Conservation (phyloP, 495 filamentous ascomycete species). For the Hypoxylon trugodes region DNA sequence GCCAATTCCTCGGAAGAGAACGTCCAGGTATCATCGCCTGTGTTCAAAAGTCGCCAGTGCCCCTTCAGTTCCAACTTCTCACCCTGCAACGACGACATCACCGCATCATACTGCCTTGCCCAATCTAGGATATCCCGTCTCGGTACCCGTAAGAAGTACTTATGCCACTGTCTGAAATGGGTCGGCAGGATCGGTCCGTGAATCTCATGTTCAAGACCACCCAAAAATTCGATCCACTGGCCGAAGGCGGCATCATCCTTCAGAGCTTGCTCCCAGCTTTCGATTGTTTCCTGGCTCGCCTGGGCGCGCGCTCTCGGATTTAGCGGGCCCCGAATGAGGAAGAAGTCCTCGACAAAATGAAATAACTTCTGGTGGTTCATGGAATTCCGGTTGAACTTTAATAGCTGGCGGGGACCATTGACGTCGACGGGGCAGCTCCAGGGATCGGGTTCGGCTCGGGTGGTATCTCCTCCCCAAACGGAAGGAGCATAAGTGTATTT, state of each 20-base stretch:
- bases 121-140: background rate
- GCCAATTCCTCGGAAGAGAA: too few relatives aligned
- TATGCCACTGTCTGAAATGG: conserved; percentile 13
- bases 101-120: background rate
- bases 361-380: background rate
- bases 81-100: too few relatives aligned
- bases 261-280: background rate
- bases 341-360: conserved; percentile 3
- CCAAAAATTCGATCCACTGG: conserved; percentile 1
- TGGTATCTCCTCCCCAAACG: too few relatives aligned
- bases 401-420: background rate
- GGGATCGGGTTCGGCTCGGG: background rate
- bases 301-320: background rate
- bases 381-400: background rate
- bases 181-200: conserved; percentile 1
- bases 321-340: background rate
- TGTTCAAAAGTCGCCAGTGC: too few relatives aligned
- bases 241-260: background rate
- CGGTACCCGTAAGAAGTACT: background rate
- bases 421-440: conserved; percentile 9
- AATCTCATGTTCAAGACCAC: conserved; percentile 2
- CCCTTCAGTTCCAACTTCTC: too few relatives aligned
- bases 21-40: too few relatives aligned
- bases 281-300: background rate
- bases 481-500: conserved; percentile 12